phyloP scores from a whole-genome alignment of 495 filamentous ascomycete species.

The Aspergillus haitiensis region DNA sequence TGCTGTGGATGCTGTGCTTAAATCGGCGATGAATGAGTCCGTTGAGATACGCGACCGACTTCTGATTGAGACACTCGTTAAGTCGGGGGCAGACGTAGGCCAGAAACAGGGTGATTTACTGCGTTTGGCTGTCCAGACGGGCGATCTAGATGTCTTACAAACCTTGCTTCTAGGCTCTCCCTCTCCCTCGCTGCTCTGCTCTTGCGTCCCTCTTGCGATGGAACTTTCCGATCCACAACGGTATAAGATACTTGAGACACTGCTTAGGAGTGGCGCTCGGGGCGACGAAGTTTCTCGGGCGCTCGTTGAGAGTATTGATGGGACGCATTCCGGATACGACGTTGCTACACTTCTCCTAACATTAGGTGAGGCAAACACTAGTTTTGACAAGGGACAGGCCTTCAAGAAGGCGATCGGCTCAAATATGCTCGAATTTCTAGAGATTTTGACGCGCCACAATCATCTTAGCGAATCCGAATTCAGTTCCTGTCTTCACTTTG shows the following conservation, averaged over 20 bases:
- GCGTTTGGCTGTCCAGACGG: neutral
- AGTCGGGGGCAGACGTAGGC: constrained; percentile 11
- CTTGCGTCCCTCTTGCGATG: constrained; percentile 10
- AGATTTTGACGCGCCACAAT: constrained; percentile 15
- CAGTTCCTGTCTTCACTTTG: constrained; percentile 11
- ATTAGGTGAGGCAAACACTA: constrained; percentile 8
- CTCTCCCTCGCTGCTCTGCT: neutral
- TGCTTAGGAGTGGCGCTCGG: constrained; percentile 10
- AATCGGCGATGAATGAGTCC: neutral
- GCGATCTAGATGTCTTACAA: constrained; percentile 5
- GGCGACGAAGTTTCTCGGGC: constrained; percentile 13
- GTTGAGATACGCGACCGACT: constrained; percentile 1
- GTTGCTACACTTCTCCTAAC: constrained; percentile 11
- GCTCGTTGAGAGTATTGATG: constrained; percentile 14
- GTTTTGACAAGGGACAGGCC: constrained; percentile 3
- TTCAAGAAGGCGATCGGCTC: constrained; percentile 14
- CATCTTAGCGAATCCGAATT: constrained; percentile 11
- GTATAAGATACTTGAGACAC: constrained; percentile 11
- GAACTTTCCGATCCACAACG: neutral
- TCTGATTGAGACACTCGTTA: constrained; percentile 9
- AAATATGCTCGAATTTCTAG: constrained; percentile 5
- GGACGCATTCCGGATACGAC: neutral
- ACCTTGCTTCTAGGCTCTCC: constrained; percentile 15
- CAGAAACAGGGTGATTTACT: constrained; percentile 8
- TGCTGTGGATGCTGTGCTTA: constrained; percentile 9